Conservation (phyloP, 208 protist genomes). For the Trypanosoma congolense region DNA sequence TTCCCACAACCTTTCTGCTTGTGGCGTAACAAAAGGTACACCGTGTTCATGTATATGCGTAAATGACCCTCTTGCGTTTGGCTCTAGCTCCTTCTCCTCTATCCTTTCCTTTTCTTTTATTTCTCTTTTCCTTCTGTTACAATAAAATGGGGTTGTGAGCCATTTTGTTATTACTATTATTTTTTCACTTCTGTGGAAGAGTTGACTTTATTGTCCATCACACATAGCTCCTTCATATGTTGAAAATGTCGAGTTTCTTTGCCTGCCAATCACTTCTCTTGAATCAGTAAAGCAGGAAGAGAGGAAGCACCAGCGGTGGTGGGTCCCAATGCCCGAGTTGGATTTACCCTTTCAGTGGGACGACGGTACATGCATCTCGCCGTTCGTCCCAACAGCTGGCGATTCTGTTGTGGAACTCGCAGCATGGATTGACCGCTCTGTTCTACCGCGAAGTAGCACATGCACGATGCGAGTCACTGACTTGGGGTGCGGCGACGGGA, state of each 20-base stretch:
- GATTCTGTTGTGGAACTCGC: constrained; percentile 32
- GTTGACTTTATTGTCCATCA: no score
- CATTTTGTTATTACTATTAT: no score
- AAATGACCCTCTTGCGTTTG: no score
- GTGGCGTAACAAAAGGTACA: no score
- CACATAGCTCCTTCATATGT: neutral
- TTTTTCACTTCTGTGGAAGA: no score
- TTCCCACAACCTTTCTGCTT: no score
- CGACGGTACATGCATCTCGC: constrained; percentile 68
- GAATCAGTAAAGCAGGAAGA: neutral
- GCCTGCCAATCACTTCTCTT: no score
- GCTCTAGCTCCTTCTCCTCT: no score
- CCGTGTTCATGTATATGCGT: no score
- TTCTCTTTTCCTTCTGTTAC: no score
- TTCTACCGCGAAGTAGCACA: constrained; percentile 16
- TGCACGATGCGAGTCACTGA: constrained; percentile 47
- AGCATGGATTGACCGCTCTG: constrained; percentile 22
- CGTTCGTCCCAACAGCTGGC: constrained; percentile 48
- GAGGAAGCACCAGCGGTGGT: neutral
- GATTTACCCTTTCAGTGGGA: constrained; percentile 82
- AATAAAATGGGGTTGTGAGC: no score
- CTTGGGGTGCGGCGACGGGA: constrained; percentile 68
- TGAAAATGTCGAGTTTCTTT: neutral
- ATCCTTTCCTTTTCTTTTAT: no score
- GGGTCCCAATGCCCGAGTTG: constrained; percentile 4